Evolutionary conservation across 306 rosid genomes (phyloP).

Genomic region (Benincasa hispida): DNA sequence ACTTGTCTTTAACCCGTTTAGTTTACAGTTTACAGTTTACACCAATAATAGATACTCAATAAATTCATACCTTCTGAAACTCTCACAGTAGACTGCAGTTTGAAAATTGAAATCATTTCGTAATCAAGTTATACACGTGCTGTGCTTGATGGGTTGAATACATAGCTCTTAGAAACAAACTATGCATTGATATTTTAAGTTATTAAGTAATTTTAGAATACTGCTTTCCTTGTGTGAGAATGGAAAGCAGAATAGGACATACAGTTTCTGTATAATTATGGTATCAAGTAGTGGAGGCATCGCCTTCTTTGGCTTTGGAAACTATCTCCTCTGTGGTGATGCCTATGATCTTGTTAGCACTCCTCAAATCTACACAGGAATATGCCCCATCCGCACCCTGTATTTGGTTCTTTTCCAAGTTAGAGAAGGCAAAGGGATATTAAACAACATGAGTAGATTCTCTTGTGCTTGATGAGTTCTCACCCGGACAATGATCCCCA

Average conservation of each 20-base stretch:
- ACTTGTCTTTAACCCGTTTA: conserved; percentile 1
- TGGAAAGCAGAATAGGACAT: not conserved
- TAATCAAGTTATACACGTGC: not conserved
- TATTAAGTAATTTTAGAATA: not conserved
- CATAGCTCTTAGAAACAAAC: not conserved
- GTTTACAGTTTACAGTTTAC: not conserved
- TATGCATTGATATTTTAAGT: not conserved
- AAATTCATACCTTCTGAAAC: not conserved
- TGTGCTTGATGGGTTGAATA: not conserved
- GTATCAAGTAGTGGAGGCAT: not conserved
- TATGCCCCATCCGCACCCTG: conserved; percentile 68
- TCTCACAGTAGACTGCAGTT: not conserved
- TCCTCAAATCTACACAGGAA: conserved; percentile 62
- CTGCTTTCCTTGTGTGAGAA: not conserved
- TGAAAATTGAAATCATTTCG: not conserved
- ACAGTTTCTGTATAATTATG: not conserved
- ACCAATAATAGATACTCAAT: not conserved
- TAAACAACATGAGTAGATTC: not conserved
- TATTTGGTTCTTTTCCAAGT: not conserved
- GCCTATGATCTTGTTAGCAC: conserved; percentile 74
- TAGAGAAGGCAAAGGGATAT: not conserved
- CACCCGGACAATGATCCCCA: conserved; percentile 74
- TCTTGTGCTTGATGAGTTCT: not conserved
- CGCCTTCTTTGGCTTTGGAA: conserved; percentile 45
- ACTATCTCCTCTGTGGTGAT: conserved; percentile 90